A percentile compares a stretch with the other conserved stretches of the same genome.
phyloP scores from a whole-genome alignment of 2,329 filamentous ascomycete species.

The Fusarium austroafricanum region DNA sequence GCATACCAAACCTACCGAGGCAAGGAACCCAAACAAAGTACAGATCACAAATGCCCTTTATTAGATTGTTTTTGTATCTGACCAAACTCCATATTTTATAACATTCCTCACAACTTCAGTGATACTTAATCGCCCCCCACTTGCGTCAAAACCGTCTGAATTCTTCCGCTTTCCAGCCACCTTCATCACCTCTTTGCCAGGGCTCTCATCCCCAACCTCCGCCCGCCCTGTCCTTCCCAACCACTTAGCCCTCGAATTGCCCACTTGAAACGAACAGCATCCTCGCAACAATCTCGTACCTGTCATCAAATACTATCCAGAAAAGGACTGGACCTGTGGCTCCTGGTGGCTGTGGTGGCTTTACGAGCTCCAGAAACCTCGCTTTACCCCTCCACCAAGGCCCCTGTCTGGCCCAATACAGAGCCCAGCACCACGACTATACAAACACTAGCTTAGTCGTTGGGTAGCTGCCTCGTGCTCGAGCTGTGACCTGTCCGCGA shows the following conservation, averaged over 20 bases:
- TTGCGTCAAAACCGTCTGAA: neutral
- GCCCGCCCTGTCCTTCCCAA: constrained; percentile 17
- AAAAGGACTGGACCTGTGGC: constrained; percentile 29
- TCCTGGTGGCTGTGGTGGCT: constrained; percentile 36
- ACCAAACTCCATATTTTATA: constrained; percentile 9
- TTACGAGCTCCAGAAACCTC: constrained; percentile 5
- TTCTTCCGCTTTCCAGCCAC: constrained; percentile 35
- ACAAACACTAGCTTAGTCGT: constrained; percentile 42
- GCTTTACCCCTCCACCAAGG: constrained; percentile 32
- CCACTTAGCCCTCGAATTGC: constrained; percentile 24
- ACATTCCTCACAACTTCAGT: constrained; percentile 13
- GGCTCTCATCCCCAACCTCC: constrained; percentile 33
- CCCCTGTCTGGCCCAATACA: constrained; percentile 35
- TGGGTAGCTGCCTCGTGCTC: constrained; percentile 38
- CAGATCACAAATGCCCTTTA: neutral
- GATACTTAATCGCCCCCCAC: constrained; percentile 18
- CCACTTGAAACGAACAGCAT: constrained; percentile 32
- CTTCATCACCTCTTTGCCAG: constrained; percentile 17
- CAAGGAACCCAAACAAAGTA: neutral
- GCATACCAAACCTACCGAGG: constrained; percentile 12
- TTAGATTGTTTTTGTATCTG: neutral
- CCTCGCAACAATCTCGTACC: constrained; percentile 26
- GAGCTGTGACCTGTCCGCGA: constrained; percentile 36
- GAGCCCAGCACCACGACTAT: constrained; percentile 31
- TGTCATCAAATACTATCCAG: constrained; percentile 8